Evolutionary conservation across 202 grass and related monocot genomes (phyloP), one percentile per base, ranked within the genome.

Genomic region (Carex arenaria): DNA sequence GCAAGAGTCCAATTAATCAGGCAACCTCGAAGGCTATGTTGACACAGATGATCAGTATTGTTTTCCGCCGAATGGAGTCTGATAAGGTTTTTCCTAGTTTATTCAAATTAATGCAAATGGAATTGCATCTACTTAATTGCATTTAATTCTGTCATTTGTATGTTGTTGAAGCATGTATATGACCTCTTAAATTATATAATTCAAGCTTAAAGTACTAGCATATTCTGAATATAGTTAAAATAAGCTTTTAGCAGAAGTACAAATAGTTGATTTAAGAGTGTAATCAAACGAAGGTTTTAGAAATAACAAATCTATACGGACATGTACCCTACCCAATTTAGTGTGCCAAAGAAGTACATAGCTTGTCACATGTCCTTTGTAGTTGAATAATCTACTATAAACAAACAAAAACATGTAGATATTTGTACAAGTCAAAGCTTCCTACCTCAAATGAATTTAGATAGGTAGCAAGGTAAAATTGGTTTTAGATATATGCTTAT

Each of bases 11-110:
- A 88, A 88, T 99, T 76, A 99, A 99, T 84, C 96, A 96, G 87
- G 96, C 88, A 83, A 99, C 96, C 17, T 94, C 96, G 75, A 99
- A 99, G 86, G 96, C 96, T 64, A 99, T 99, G 96, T 87, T 99
- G 80, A 96, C 96, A 85, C 96, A 99, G 87, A 99, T 99, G 91
- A 99, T 99, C 78, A 99, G 89, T 83, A 99, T 99, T 86, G 85
- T 99, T 62, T 99, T 99, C 81, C 91, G 91, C 80, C 84, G 96
- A 81, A 99, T 99, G 96, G 93, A 96, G 71, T 92, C 84, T 10
- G 96, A 99, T 85, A 89, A 89, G 90, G 96, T 86, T 83, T 85
- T 84, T 56, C 52, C 28, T 78, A 20, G 4, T 78, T 38, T 78
- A n/a, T 78, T 59, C 19, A 78, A 78, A 55, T 4, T 77, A 70